Evolutionary conservation across 2,329 filamentous ascomycete genomes (phyloP), one percentile per base, ranked within the genome.

Genomic region (Colletotrichum salicis): DNA sequence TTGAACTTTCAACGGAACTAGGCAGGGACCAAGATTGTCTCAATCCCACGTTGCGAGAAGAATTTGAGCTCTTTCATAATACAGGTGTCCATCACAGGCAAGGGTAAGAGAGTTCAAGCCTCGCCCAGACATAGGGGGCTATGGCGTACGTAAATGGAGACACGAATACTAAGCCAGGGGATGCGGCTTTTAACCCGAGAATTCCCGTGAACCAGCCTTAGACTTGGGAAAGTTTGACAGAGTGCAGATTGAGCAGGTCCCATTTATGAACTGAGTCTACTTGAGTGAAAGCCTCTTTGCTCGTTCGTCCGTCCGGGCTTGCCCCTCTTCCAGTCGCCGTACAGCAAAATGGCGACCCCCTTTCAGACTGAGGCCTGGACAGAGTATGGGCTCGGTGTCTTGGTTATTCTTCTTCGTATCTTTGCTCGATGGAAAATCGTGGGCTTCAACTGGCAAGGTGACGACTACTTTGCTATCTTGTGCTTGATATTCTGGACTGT

Each of bases 321-420:
- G 19, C 3, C 12, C 6, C 12, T 51, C 41, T 48, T 22, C 12
- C 12, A 11, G 19, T 33, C 19, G 5, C 22, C 15, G 15, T 48
- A 33, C 24, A 61, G 33, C 52, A 79, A 77, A 76, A 52, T 74
- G 12, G 77, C 78, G n/a, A 83, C 81, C 5, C 82, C 83, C 3
- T 85, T 85, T 67, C 81, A 83, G 69, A 78, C 75, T 2, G 84
- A 85, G 73, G 82, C 82, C 10, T 86, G 84, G 84, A 77, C 77
- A 19, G 84, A 86, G 66, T 85, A 84, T 59, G 80, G 77, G 1
- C 75, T 86, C 33, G 84, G 84, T 2, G 73, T 80, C 2, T 1
- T 79, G 8, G 73, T 85, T 3, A 72, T 86, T 4, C 71, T 84
- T 2, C 69, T 82, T 5, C 81, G 84, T 15, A 81, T 83, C 69